Evolutionary conservation across 164 flowering plant genomes (phyloP), one percentile per base, ranked within the genome.

Genomic region (Warburgia ugandensis): DNA sequence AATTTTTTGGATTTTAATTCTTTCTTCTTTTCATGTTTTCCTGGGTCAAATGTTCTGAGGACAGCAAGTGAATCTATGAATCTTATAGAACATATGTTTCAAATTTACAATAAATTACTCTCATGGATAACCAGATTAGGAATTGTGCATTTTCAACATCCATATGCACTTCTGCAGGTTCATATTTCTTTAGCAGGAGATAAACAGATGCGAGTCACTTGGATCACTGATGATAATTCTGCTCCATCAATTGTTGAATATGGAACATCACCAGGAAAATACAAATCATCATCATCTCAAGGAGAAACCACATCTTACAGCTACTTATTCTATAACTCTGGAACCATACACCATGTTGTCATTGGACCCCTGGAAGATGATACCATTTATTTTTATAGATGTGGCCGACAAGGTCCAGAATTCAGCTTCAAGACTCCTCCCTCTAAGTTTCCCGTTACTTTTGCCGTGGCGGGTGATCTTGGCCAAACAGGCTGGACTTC

Each of bases 401-500:
- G 96, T 71, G 95, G 97, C 31, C 78, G 87, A 53, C 64, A 75
- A 69, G 89, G 79, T 59, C 80, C 79, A 1, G 95, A 92, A 68
- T 86, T 81, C 70, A 66, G 72, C 51, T 61, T 92, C 38, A 92
- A 80, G 71, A 92, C 99, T 42, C 99, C 99, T 50, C 99, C 95
- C 4, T 72, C 85, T 30, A 49, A 77, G 33, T 73, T 88, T 28
- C 99, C 97, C 8, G 52, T 86, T 59, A 79, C 86, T 37, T 88
- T 92, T 68, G 77, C 95, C 16, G 84, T 92, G 64, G 97, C 78
- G 14, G 99, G 89, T 55, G 99, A 92, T 76, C 64, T 92, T 38
- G 99, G 99, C 46, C 99, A 92, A 62, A 81, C 97, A 16, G 95
- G 79, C 9, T 92, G 99, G 99, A 92, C 97, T 4, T 61, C 76